Conservation (phyloP, 345 rosid genomes). For the Limnanthes douglasii region DNA sequence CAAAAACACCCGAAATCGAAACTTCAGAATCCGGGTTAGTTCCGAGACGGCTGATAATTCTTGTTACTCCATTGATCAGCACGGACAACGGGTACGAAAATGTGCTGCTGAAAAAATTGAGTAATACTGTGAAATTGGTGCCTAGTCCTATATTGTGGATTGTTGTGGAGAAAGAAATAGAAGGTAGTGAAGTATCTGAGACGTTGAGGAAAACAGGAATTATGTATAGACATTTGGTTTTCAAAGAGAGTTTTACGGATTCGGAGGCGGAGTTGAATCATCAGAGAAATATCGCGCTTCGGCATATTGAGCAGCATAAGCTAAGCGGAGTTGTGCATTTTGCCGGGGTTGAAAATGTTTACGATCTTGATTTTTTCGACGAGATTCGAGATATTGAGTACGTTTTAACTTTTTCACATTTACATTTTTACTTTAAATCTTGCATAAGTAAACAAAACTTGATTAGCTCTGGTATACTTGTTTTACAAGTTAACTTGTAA, state of each 20-base stretch:
- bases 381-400: conserved; percentile 76
- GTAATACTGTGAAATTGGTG: conserved; percentile 42
- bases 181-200: conserved; percentile 17
- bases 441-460: no score
- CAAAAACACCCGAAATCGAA: conserved; percentile 13
- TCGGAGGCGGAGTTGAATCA: conserved; percentile 47
- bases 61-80: conserved; percentile 44
- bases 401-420: conserved; percentile 7
- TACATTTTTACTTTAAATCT: background rate
- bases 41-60: conserved; percentile 34
- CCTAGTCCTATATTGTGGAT: conserved; percentile 75
- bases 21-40: conserved; percentile 9
- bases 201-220: conserved; percentile 64
- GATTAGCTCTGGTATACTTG: no score
- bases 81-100: conserved; percentile 19
- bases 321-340: conserved; percentile 77
- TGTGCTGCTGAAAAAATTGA: conserved; percentile 54
- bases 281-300: conserved; percentile 62
- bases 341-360: conserved; percentile 54
- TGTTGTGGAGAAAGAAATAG: conserved; percentile 43
- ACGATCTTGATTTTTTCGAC: conserved; percentile 73
- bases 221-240: conserved; percentile 72
- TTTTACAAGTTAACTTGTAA: no score
- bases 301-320: conserved; percentile 67
- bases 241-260: conserved; percentile 52